These are phyloP conservation scores for Musa schizocarpa DNA, from an alignment of 176 grass and related monocot species.

Conservation along the genomic window DNA sequence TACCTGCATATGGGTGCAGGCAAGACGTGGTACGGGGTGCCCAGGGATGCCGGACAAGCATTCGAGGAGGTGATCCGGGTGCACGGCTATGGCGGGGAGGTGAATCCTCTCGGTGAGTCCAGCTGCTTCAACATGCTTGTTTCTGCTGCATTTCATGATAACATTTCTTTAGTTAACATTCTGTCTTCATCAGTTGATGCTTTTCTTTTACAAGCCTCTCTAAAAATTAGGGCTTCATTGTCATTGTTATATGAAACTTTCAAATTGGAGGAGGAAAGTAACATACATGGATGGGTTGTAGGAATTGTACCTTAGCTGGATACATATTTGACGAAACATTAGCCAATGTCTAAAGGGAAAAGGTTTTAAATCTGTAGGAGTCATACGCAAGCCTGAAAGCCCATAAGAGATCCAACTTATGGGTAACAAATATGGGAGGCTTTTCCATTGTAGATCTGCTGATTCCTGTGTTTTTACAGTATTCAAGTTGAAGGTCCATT, in stretches of 20 bases:
- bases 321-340: neutral
- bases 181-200: neutral
- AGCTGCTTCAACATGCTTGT: neutral
- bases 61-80: constrained; percentile 86
- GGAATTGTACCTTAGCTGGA: neutral
- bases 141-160: neutral
- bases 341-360: neutral
- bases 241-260: neutral
- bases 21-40: constrained; percentile 89
- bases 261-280: neutral
- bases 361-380: neutral
- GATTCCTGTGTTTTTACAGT: neutral
- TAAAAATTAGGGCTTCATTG: neutral
- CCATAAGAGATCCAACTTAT: neutral
- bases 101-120: constrained; percentile 65
- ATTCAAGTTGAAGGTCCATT: neutral
- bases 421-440: neutral
- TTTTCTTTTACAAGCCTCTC: neutral
- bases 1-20: constrained; percentile 74
- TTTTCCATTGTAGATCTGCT: constrained; percentile 1
- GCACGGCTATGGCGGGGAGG: constrained; percentile 65
- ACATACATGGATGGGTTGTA: neutral
- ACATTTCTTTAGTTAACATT: neutral
- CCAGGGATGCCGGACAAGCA: constrained; percentile 57
- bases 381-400: neutral